Percentiles rank a stretch among this genome's conserved stretches.
Conservation (phyloP, 345 rosid genomes). For the Litchi chinensis region DNA sequence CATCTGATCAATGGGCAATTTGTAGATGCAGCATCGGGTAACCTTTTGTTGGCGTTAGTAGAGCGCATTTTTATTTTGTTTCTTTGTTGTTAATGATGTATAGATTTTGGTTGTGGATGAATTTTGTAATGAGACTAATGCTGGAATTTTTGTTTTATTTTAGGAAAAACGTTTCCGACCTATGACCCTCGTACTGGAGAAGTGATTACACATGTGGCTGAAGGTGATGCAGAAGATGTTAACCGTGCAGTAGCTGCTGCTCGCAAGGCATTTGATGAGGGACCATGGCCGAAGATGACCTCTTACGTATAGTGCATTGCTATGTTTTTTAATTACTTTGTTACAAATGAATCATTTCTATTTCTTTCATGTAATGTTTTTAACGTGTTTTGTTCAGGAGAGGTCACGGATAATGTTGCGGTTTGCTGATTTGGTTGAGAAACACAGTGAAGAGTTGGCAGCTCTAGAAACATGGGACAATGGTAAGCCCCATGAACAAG, state of each 20-base stretch:
- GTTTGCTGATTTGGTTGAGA: constrained; percentile 87
- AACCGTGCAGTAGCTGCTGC: constrained; percentile 72
- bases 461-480: constrained; percentile 93
- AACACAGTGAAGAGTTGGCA: constrained; percentile 82
- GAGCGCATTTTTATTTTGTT: not conserved
- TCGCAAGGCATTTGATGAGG: constrained; percentile 77
- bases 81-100: not conserved
- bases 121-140: not conserved
- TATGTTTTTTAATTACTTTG: not conserved
- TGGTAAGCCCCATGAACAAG: constrained; percentile 84
- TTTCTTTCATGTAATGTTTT: not conserved
- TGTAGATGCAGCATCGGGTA: constrained; percentile 91
- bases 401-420: constrained; percentile 69
- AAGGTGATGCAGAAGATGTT: constrained; percentile 67
- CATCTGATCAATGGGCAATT: constrained; percentile 80
- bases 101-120: not conserved
- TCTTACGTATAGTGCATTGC: constrained; percentile 45
- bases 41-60: not conserved
- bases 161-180: constrained; percentile 69
- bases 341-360: constrained; percentile 1
- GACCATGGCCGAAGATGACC: constrained; percentile 79
- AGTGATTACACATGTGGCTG: constrained; percentile 71
- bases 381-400: constrained; percentile 54
- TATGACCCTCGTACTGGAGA: constrained; percentile 72
- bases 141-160: constrained; percentile 10